Evolutionary conservation across 1,284 basidiomycete genomes (phyloP), one percentile per base, ranked within the genome.

Genomic region (Ceratobasidium sp.): DNA sequence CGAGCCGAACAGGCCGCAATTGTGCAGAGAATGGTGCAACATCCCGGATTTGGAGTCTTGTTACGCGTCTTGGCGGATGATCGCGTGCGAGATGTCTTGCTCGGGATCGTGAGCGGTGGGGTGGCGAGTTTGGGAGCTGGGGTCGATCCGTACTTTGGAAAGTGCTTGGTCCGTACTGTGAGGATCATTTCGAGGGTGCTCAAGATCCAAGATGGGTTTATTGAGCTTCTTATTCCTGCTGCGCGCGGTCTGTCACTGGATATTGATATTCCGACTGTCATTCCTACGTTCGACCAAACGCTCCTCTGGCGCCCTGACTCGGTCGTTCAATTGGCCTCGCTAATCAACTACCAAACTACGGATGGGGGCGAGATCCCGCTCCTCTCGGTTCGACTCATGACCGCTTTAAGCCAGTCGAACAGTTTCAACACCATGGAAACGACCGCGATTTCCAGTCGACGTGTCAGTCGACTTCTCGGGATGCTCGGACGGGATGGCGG

Each of bases 31-130:
- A 2, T 77, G 84, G 44, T 81, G 80, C 3, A 82, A 81, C 96
- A 98, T 84, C 96, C 97, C 0, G 97, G 97, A 1, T 97, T 95
- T 84, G 92, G 96, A 71, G 87, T 99, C 72, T 90, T 97, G 85
- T 91, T 93, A 66, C 90, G 95, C 0, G 83, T 99, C 9, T 87
- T 99, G 63, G 93, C 92, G 28, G 71, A 60, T 23, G 90, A 91
- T 0, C 87, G 91, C 0, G 87, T 97, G 9, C 93, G 95, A 81
- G 85, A 89, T 1, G 92, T 89, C 77, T 87, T 97, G 49, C 86
- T 97, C 77, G 90, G 92, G 1, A 94, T 97, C 82, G 87, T 96
- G 71, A 90, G 91, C 1, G 92, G 42, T 94, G 51, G 94, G 94
- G 86, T 95, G 55, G 91, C 93, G 81, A 93, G 91, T 9, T 92